Evolutionary conservation across 2,329 filamentous ascomycete genomes (phyloP), one percentile per base, ranked within the genome.

Genomic region (Fusarium illudens): DNA sequence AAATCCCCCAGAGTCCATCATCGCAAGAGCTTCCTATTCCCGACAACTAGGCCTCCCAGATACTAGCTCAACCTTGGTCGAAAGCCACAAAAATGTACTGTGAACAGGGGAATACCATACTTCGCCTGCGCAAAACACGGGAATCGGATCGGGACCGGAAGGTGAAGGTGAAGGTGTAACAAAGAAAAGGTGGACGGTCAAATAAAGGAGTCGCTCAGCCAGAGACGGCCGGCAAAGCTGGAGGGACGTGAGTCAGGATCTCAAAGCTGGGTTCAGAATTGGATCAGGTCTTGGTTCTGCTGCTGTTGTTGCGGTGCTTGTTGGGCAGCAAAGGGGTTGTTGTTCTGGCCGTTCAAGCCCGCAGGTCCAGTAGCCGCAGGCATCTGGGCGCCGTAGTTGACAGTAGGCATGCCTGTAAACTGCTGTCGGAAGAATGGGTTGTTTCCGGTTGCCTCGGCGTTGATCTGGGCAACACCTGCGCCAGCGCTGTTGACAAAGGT

Each of bases 401-500:
- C 80, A 30, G 82, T 83, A 27, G 89, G 89, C 86, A 90, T 88
- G 36, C 93, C 93, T 0, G 93, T 97, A 74, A 91, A 96, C 77
- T 96, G 93, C 64, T 89, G 89, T 63, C 90, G 88, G 72, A 97
- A 82, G 82, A 98, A 99, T 1, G 96, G 96, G 76, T 98, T 98
- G 82, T 88, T 96, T 30, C 91, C 91, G 2, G 90, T 93, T 1
- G 92, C 93, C 19, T 94, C 84, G 56, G 84, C 77, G 63, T 83
- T 92, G 42, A 97, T 80, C 60, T 87, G 87, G 71, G 89, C 88
- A 60, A 92, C 81, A n/a, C 93, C 92, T 34, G 91, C 85, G 51
- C 96, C 96, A 7, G 96, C 94, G 63, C 93, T 97, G 81, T 99
- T 99, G 81, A 99, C 91, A 78, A 98, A 99, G 0, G 92, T 96